Evolutionary conservation across 441 rosid genomes (phyloP).

Genomic region (Gossypium schwendimanii): DNA sequence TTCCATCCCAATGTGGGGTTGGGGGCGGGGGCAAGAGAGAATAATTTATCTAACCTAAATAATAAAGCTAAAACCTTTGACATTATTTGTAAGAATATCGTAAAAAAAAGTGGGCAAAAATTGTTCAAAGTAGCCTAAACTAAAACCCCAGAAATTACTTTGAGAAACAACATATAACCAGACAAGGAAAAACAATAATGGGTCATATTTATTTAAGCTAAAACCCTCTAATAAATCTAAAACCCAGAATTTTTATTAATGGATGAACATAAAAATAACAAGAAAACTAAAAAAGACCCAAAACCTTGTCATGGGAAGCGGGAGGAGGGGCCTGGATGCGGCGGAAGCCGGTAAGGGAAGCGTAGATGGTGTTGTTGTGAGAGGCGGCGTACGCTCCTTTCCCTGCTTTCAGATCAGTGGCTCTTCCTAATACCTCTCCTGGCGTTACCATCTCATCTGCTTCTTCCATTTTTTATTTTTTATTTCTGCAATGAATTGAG

Average conservation of each 20-base stretch:
- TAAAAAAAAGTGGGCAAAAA: background rate
- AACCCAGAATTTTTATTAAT: background rate
- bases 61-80: background rate
- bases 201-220: background rate
- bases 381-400: constrained; percentile 62
- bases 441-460: constrained; percentile 60
- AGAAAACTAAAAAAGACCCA: background rate
- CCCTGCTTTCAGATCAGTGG: constrained; percentile 56
- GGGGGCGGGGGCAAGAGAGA: background rate
- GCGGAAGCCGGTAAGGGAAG: constrained; percentile 67
- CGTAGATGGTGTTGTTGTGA: constrained; percentile 52
- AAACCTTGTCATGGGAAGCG: constrained; percentile 66
- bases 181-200: background rate
- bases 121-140: background rate
- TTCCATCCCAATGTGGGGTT: background rate
- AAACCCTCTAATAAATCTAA: background rate
- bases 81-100: background rate
- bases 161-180: background rate
- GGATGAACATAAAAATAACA: background rate
- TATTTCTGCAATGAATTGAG: background rate
- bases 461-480: constrained; percentile 15
- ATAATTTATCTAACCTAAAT: background rate
- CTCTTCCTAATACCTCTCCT: constrained; percentile 63
- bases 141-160: background rate
- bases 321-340: constrained; percentile 42